These are phyloP conservation scores for Corylus americana DNA, from an alignment of 306 rosid species.

Conservation along the genomic window DNA sequence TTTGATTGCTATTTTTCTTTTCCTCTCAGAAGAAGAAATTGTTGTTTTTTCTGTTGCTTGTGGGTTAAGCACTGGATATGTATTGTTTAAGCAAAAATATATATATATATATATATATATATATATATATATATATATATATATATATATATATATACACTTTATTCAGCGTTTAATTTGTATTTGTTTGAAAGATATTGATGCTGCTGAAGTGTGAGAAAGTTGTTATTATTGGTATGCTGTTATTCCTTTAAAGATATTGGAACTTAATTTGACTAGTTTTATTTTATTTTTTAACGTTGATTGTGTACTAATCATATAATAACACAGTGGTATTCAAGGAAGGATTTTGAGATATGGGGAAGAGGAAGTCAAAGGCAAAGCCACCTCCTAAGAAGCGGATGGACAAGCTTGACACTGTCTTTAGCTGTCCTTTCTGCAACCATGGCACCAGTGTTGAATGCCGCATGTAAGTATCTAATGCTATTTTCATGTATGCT, in stretches of 20 bases:
- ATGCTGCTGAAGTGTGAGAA: neutral
- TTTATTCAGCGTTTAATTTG: neutral
- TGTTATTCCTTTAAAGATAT: neutral
- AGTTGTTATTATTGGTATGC: neutral
- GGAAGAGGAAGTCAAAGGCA: conserved; percentile 87
- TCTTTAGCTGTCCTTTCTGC: conserved; percentile 97
- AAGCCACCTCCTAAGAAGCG: conserved; percentile 96
- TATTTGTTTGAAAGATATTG: neutral
- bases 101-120: neutral
- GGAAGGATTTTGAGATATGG: conserved; percentile 60
- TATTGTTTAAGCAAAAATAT: too few relatives aligned
- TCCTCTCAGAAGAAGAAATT: neutral
- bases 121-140: neutral
- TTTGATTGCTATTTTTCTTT: neutral
- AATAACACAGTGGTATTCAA: conserved; percentile 7
- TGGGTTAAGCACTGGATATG: neutral
- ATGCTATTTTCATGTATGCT: neutral
- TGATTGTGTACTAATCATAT: conserved; percentile 1
- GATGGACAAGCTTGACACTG: conserved; percentile 95
- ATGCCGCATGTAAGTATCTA: conserved; percentile 74
- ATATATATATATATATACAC: neutral
- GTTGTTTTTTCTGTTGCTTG: neutral
- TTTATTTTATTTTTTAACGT: neutral
- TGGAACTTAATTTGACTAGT: neutral
- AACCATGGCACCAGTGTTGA: conserved; percentile 92